These are phyloP conservation scores for Xylariaceae sp. DNA, from an alignment of 2,329 filamentous ascomycete genomes.

Conservation along the genomic window DNA sequence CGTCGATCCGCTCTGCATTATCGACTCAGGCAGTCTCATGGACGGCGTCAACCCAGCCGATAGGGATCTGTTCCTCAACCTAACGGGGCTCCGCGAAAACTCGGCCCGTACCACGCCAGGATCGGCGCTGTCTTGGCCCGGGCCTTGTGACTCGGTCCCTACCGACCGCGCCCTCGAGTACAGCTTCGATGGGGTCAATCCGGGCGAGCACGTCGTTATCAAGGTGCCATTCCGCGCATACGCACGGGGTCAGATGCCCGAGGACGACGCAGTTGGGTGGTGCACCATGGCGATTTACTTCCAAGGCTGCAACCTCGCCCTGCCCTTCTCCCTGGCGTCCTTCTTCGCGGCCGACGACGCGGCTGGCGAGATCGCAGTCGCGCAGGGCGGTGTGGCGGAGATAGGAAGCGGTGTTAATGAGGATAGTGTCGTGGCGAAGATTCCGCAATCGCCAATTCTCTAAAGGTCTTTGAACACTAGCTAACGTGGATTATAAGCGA, in stretches of 20 bases:
- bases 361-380: conserved; percentile 39
- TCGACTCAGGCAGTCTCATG: conserved; percentile 41
- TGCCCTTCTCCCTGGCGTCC: conserved; percentile 40
- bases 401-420: conserved; percentile 23
- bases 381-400: conserved; percentile 42
- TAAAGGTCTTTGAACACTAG: no score
- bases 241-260: conserved; percentile 34
- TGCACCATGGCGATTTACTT: conserved; percentile 39
- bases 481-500: no score
- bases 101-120: no score
- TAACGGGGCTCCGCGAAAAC: conserved; percentile 26
- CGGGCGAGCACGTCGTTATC: conserved; percentile 34
- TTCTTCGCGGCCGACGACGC: conserved; percentile 44
- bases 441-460: no score
- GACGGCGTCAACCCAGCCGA: conserved; percentile 33
- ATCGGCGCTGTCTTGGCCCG: conserved; percentile 35
- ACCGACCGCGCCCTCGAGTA: conserved; percentile 35
- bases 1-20: conserved; percentile 32
- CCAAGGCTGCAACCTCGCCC: conserved; percentile 39
- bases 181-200: conserved; percentile 33
- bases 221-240: conserved; percentile 42
- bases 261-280: conserved; percentile 28
- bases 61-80: conserved; percentile 28
- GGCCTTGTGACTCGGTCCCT: conserved; percentile 39
- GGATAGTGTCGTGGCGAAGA: conserved; percentile 10